These are phyloP conservation scores for Durio zibethinus DNA, from an alignment of 345 rosid genomes.

Conservation along the genomic window DNA sequence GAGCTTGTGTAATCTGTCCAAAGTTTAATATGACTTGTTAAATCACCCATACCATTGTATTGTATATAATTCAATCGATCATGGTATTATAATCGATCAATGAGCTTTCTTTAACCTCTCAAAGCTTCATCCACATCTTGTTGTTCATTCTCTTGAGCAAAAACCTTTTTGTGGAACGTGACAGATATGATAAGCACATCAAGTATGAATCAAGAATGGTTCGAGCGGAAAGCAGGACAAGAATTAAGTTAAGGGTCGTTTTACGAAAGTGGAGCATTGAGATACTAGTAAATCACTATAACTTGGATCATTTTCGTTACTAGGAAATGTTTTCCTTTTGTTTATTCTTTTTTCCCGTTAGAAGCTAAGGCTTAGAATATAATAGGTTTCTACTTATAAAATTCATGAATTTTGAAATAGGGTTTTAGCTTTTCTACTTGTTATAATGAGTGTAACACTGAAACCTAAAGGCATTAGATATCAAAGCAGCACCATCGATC, in stretches of 20 bases:
- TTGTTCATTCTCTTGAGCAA: neutral
- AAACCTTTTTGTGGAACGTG: neutral
- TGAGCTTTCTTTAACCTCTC: neutral
- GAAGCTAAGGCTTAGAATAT: neutral
- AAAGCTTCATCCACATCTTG: neutral
- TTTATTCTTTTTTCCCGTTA: neutral
- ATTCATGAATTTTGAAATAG: neutral
- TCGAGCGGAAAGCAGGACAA: slow-evolving; percentile 74
- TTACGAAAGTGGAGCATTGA: slow-evolving; percentile 59
- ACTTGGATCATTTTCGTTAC: neutral
- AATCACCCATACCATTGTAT: neutral
- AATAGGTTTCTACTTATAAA: neutral
- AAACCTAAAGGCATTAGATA: neutral
- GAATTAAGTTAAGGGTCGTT: slow-evolving; percentile 88
- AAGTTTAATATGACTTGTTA: neutral
- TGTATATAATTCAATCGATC: neutral
- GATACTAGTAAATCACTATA: slow-evolving; percentile 1
- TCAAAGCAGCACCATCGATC: neutral
- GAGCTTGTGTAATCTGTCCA: neutral
- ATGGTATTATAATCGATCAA: neutral
- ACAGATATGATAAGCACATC: slow-evolving; percentile 75
- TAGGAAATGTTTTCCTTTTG: neutral
- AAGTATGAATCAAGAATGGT: slow-evolving; percentile 79
- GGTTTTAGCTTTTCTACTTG: neutral
- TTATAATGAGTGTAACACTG: neutral